Evolutionary conservation across 805 yeast genomes (phyloP), one percentile per base, ranked within the genome.

Genomic region (Cyberlindnera amylophila): DNA sequence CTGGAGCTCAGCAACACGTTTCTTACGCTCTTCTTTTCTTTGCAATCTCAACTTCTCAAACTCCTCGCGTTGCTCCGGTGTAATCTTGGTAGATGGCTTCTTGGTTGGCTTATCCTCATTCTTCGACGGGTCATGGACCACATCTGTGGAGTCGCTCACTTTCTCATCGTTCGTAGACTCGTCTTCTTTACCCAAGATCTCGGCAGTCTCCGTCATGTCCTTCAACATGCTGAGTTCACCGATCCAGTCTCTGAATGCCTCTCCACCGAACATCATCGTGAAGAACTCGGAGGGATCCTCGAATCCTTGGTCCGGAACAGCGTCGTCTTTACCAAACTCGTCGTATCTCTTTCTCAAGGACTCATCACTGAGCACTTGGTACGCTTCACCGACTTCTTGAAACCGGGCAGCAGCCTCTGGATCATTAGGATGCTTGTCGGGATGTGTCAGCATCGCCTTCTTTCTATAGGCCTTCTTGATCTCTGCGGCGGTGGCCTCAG

Each of bases 361-460:
- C 0, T 76, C 69, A 61, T 93, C 93, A 55, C 84, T 83, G 46
- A 93, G 67, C 0, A 93, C 86, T 51, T 85, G 89, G 54, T 84
- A 86, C 0, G 91, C 91, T 49, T 70, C 72, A 41, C 77, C 72
- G 18, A 75, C 70, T 44, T 77, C 86, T 64, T 93, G 96, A 65
- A 93, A 93, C 55, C 83, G 81, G 38, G 75, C 78, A 12, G 91
- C 88, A 13, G 99, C 99, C 11, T 77, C 75, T 32, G 93, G 95
- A 61, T 93, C 95, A 56, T 85, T 81, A n/a, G 95, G 96, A 58
- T 91, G 88, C 69, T 93, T 93, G 63, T 93, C 99, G 1, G 99
- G 99, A 63, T 91, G 99, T 38, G 86, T 85, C 44, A 71, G 72
- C 64, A 91, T 84, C 7, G 98, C 98, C 62, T 81, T 80, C 61